Evolutionary conservation across 2,329 filamentous ascomycete genomes (phyloP).

Genomic region (Fusarium lyarnte): DNA sequence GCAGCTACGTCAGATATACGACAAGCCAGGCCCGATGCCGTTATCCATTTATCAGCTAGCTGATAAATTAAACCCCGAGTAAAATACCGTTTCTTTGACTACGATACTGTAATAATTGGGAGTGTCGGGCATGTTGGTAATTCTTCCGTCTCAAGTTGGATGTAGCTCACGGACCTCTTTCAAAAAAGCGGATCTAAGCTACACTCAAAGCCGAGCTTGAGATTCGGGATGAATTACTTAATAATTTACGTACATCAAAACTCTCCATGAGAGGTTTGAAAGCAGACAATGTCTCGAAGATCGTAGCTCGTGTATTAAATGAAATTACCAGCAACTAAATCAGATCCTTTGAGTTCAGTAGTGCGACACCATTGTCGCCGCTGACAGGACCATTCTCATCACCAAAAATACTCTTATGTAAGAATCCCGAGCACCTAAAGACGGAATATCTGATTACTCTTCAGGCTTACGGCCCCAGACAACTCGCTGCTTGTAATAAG

Average conservation of each 20-base stretch:
- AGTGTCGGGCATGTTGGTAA: neutral
- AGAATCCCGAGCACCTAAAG: rapidly evolving
- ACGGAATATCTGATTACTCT: neutral
- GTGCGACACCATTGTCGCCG: neutral
- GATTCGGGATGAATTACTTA: neutral
- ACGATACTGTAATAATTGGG: neutral
- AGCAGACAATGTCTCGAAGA: rapidly evolving
- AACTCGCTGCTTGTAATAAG: conserved; percentile 5
- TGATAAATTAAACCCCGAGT: neutral
- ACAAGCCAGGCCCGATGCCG: neutral
- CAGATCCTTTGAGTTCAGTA: neutral
- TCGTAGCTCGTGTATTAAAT: neutral
- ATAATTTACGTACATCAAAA: rapidly evolving
- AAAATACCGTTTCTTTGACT: rapidly evolving
- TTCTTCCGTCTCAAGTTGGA: neutral
- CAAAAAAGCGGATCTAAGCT: neutral
- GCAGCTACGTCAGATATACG: neutral
- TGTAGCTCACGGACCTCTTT: no score
- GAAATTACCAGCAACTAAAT: neutral
- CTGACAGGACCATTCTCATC: neutral
- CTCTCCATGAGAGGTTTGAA: rapidly evolving
- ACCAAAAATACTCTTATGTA: neutral
- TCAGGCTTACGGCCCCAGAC: conserved; percentile 8
- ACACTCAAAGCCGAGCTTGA: neutral
- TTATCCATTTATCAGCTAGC: neutral